phyloP scores from a whole-genome alignment of 495 filamentous ascomycete species.

The Talaromyces wortmannii region DNA sequence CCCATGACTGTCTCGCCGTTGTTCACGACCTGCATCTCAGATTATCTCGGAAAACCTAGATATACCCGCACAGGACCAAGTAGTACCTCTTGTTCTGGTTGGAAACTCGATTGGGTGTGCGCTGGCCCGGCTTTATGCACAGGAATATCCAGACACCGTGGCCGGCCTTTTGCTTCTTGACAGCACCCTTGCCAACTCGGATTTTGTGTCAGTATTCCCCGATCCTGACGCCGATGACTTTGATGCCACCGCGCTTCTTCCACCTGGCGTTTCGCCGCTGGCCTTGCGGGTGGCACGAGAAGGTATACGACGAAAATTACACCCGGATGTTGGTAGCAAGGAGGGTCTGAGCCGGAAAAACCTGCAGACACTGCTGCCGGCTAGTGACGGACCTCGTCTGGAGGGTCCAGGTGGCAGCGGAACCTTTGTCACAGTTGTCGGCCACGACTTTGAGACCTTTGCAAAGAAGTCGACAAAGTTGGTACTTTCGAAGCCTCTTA shows the following conservation, averaged over 20 bases:
- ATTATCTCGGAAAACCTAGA: slow-evolving; percentile 17
- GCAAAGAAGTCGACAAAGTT: slow-evolving; percentile 34
- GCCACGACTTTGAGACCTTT: slow-evolving; percentile 55
- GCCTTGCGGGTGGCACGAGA: slow-evolving; percentile 36
- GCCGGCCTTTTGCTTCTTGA: slow-evolving; percentile 50
- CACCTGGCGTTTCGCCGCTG: slow-evolving; percentile 33
- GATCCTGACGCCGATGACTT: slow-evolving; percentile 49
- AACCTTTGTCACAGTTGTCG: slow-evolving; percentile 48
- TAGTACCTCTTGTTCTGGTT: slow-evolving; percentile 37
- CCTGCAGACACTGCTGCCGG: slow-evolving; percentile 41
- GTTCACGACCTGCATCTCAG: slow-evolving; percentile 43
- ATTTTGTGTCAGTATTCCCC: slow-evolving; percentile 53
- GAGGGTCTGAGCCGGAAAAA: slow-evolving; percentile 50
- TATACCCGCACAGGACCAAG: slow-evolving; percentile 7
- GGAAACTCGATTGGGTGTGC: slow-evolving; percentile 55
- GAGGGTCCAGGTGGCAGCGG: slow-evolving; percentile 23
- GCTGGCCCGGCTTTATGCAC: slow-evolving; percentile 49
- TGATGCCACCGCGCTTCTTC: slow-evolving; percentile 29
- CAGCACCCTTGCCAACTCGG: slow-evolving; percentile 53
- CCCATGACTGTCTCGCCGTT: slow-evolving; percentile 43
- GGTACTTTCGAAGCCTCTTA: slow-evolving; percentile 32
- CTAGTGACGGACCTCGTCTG: slow-evolving; percentile 39
- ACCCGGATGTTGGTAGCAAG: slow-evolving; percentile 44
- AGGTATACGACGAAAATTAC: slow-evolving; percentile 36
- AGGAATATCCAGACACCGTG: slow-evolving; percentile 35